A percentile compares a stretch with the other conserved stretches of the same genome.
Conservation (phyloP, 176 grass and related monocot species). For the Themeda triandra region DNA sequence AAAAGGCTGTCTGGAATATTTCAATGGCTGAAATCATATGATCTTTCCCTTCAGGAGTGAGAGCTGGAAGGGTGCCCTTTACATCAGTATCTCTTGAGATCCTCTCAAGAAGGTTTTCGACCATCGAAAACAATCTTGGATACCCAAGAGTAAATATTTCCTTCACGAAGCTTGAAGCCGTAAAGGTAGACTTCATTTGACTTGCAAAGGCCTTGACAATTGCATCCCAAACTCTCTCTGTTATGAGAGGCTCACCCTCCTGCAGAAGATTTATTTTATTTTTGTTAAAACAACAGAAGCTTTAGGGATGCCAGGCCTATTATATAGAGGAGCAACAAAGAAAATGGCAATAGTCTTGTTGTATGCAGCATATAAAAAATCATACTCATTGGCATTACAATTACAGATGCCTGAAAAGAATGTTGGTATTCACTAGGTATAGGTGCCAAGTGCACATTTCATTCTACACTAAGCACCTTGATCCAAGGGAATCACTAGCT, state of each 20-base stretch:
- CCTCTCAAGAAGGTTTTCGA: slow-evolving; percentile 94
- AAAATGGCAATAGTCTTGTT: background rate
- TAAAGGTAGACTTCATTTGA: slow-evolving; percentile 94
- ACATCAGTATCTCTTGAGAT: slow-evolving; percentile 91
- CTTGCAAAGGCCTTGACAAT: slow-evolving; percentile 92
- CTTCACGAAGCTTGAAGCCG: slow-evolving; percentile 95
- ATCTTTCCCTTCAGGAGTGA: slow-evolving; percentile 70
- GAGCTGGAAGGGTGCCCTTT: slow-evolving; percentile 82
- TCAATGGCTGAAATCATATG: slow-evolving; percentile 78
- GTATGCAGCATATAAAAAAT: background rate
- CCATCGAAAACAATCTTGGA: slow-evolving; percentile 83
- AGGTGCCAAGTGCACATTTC: background rate
- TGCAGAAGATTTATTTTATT: slow-evolving; percentile 32
- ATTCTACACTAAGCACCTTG: background rate
- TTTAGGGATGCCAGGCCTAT: background rate
- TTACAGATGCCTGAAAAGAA: background rate
- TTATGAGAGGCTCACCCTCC: slow-evolving; percentile 96
- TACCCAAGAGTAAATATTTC: slow-evolving; percentile 98
- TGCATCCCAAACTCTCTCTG: slow-evolving; percentile 97
- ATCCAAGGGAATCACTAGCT: slow-evolving; percentile 6
- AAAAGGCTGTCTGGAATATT: slow-evolving; percentile 85
- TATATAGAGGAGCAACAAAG: background rate
- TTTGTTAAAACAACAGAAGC: slow-evolving; percentile 5
- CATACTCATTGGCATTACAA: background rate
- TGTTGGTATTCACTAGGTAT: background rate